Base-by-base conservation (phyloP, 2,329 filamentous ascomycete genomes). In the Pestalotiopsis sp. region DNA sequence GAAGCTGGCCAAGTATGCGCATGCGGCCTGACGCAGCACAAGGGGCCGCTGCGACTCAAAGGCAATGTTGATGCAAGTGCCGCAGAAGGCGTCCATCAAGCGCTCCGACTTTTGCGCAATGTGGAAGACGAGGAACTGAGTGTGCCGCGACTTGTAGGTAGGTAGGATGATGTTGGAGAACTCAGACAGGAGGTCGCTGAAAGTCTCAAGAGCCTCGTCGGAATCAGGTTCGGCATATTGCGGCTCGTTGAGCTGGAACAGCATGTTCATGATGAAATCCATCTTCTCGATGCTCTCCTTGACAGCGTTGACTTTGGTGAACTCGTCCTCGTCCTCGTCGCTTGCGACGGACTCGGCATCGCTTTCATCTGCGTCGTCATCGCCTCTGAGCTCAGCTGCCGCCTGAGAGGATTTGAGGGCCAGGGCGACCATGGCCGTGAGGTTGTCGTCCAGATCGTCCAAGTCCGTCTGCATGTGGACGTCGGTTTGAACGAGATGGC, bases 81-180 rank as follows among this genome's bases (percentile, higher is more conserved):
- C 92, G 58, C 93, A 91, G 76, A 98, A 98, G 63, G 91, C 88
- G 75, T 96, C 93, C 68, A 93, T 91, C 62, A 97, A 88, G 59
- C 88, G 86, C 38, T 92, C 90, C 9, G 93, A 93, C 68, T 88
- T 88, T 80, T 99, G 95, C 17, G 93, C 93, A 78, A 97, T 98
- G 81, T 98, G 95, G 81, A 99, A 99, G 64, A 98, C 87, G 62
- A 99, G 88, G 75, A 98, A 99, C 76, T 99, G 96, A 0, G 94
- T 94, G 79, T 98, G 95, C 41, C 96, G 91, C 27, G 94, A 97
- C 73, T 94, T 93, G 78, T 96, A 94, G 14, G 94, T 97, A 3
- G 95, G 94, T 38, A 99, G 87, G 69, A 99, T 94, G 75, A 94
- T 93, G 77, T 89, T 92, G 70, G 91, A 89, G 76, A 99, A 99